Evolutionary conservation across 768 basidiomycete species (phyloP), one percentile per base, ranked within the genome.

Genomic region (Rhodotorula paludigena): DNA sequence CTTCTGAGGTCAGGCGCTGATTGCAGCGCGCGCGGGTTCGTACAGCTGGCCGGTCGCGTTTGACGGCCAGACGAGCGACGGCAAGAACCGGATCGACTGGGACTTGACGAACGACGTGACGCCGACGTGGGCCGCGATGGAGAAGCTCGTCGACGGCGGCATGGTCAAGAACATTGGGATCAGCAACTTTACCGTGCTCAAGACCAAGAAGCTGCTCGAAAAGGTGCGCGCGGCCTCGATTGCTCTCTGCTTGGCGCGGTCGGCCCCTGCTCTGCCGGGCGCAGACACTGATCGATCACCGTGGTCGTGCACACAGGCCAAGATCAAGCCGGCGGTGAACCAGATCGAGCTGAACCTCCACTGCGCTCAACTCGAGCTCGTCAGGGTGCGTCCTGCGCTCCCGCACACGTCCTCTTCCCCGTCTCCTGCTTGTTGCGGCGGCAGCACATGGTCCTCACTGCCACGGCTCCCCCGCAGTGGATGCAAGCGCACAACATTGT

Each of bases 91-190:
- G 21, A 63, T 68, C 30, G 66, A 68, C 45, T 54, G 61, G 61
- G 57, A 49, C 20, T 39, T 68, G 5, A 68, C 61, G 23, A 39
- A 59, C 51, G 66, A 68, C 33, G 42, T 54, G 14, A 28, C n/a
- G 8, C 56, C 61, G 11, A 91, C 89, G 30, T 90, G 89, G 89
- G 85, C 84, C 71, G 88, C 87, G 25, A 83, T 92, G 85, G 82
- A 88, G 66, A 81, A 81, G 41, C 83, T 92, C 18, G 84, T 82
- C 21, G 84, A 86, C 76, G 83, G 84, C 0, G 82, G 82, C 62
- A 91, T 90, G 82, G 88, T 78, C 56, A 78, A 76, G 65, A 73
- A 60, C 30, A 81, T 92, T 67, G 91, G 90, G 58, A 88, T 94
- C 10, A 87, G 86, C 72, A 92, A 93, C 83, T 90, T 89, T 78